phyloP scores from a whole-genome alignment of 176 grass and related monocot genomes.

The Triticum monococcum region DNA sequence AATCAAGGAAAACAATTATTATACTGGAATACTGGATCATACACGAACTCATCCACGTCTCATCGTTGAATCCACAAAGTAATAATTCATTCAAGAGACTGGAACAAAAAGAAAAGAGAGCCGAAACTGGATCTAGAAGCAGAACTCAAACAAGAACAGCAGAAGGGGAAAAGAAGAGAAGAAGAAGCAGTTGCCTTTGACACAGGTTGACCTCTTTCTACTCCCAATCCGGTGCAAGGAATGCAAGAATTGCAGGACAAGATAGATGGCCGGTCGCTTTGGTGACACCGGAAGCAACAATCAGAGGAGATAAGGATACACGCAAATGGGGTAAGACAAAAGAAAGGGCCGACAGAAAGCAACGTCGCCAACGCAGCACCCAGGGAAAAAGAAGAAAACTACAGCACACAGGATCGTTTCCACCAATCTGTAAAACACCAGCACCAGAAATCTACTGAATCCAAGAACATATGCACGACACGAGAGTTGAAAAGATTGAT shows the following conservation, averaged over 20 bases:
- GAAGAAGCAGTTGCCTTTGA: slow-evolving; percentile 12
- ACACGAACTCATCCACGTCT: not conserved
- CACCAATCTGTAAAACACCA: not conserved
- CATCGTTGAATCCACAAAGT: slow-evolving; percentile 2
- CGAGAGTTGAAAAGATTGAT: not conserved
- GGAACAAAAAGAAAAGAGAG: not conserved
- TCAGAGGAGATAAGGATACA: slow-evolving; percentile 26
- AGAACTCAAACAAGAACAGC: slow-evolving; percentile 1
- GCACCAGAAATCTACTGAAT: slow-evolving; percentile 15
- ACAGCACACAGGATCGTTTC: slow-evolving; percentile 12
- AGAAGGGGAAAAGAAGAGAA: not conserved
- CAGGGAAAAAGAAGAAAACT: slow-evolving; percentile 12
- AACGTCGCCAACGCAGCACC: slow-evolving; percentile 33
- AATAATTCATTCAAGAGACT: slow-evolving; percentile 19
- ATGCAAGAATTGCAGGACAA: slow-evolving; percentile 4
- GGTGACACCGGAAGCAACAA: slow-evolving; percentile 14
- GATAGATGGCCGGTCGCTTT: slow-evolving; percentile 5
- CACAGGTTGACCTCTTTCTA: slow-evolving; percentile 41
- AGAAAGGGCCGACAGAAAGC: slow-evolving; percentile 33
- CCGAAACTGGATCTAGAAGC: slow-evolving; percentile 27
- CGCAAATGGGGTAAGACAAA: slow-evolving; percentile 23
- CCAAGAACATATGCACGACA: not conserved
- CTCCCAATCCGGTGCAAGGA: slow-evolving; percentile 19
- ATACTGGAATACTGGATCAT: not conserved
- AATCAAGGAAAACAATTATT: not conserved